Evolutionary conservation across 169 alveolate genomes (phyloP).

Genomic region (Cryptosporidium ubiquitum): DNA sequence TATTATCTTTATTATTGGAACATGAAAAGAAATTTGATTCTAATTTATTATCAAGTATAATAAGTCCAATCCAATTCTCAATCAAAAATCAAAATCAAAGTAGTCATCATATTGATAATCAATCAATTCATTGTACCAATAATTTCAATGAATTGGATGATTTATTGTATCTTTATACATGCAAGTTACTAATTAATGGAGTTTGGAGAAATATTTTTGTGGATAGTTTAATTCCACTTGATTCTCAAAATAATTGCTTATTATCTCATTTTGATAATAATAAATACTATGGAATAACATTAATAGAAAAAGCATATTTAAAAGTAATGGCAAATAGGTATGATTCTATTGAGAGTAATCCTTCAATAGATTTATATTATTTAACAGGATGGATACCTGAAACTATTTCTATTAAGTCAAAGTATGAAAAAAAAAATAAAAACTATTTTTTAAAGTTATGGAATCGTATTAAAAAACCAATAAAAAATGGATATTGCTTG

Average conservation of each 20-base stretch:
- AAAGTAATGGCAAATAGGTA: conserved; percentile 90
- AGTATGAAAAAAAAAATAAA: conserved; percentile 9
- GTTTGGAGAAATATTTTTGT: conserved; percentile 88
- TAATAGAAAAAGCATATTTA: conserved; percentile 93
- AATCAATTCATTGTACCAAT: neutral
- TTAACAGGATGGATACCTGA: conserved; percentile 95
- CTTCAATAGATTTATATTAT: conserved; percentile 91
- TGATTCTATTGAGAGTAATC: conserved; percentile 91
- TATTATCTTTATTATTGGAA: conserved; percentile 90
- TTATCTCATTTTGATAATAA: conserved; percentile 88
- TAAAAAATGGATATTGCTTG: conserved; percentile 41
- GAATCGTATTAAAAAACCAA: conserved; percentile 27
- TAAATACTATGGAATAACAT: conserved; percentile 90
- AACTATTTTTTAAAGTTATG: conserved; percentile 25
- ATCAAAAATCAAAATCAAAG: neutral
- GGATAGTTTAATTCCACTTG: conserved; percentile 92
- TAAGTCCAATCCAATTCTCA: conserved; percentile 75
- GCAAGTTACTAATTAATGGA: conserved; percentile 90
- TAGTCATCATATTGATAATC: neutral
- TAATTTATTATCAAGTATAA: conserved; percentile 84
- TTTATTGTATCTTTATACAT: conserved; percentile 83
- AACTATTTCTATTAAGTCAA: conserved; percentile 82
- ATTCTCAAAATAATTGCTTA: conserved; percentile 80
- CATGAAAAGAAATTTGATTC: conserved; percentile 83
- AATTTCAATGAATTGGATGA: conserved; percentile 71